A percentile compares a stretch with the other conserved stretches of the same genome.
These are phyloP conservation scores for Kodamaea restingae DNA, from an alignment of 805 yeast species.

Conservation along the genomic window DNA sequence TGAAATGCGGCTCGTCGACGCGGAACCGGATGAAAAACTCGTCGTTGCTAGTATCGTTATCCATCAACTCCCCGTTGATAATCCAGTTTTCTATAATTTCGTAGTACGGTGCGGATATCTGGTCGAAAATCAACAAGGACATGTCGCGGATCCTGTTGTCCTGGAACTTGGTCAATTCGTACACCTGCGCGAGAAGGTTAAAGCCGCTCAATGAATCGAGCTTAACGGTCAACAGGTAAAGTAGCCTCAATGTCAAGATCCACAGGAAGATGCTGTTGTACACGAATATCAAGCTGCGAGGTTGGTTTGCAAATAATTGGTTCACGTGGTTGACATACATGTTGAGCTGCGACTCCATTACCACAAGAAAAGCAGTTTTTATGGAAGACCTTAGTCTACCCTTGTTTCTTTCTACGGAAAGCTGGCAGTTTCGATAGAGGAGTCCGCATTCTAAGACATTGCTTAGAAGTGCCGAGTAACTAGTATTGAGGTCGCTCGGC, in stretches of 20 bases:
- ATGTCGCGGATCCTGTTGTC: slow-evolving; percentile 48
- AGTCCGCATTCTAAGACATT: slow-evolving; percentile 69
- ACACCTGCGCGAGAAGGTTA: slow-evolving; percentile 51
- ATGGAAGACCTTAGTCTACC: slow-evolving; percentile 45
- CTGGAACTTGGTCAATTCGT: slow-evolving; percentile 55
- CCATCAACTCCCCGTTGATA: slow-evolving; percentile 56
- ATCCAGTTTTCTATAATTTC: slow-evolving; percentile 65
- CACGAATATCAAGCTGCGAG: slow-evolving; percentile 31
- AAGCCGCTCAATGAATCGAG: slow-evolving; percentile 38
- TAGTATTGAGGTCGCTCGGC: slow-evolving; percentile 52
- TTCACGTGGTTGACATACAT: slow-evolving; percentile 37
- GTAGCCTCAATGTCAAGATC: slow-evolving; percentile 53
- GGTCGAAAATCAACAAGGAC: slow-evolving; percentile 41
- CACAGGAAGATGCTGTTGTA: slow-evolving; percentile 45
- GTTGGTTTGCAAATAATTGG: slow-evolving; percentile 24
- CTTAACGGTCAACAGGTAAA: slow-evolving; percentile 41
- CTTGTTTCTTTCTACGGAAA: slow-evolving; percentile 23
- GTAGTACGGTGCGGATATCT: slow-evolving; percentile 55
- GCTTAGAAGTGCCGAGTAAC: slow-evolving; percentile 53
- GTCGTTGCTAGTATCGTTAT: slow-evolving; percentile 31
- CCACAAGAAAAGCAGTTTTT: slow-evolving; percentile 56
- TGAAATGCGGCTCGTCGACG: slow-evolving; percentile 24
- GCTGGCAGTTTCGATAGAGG: slow-evolving; percentile 48
- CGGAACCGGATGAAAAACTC: slow-evolving; percentile 60
- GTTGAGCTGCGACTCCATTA: slow-evolving; percentile 38